Percentiles rank a stretch among this genome's conserved stretches.
phyloP scores from a whole-genome alignment of 805 yeast genomes.

The Yamadazyma sp. region DNA sequence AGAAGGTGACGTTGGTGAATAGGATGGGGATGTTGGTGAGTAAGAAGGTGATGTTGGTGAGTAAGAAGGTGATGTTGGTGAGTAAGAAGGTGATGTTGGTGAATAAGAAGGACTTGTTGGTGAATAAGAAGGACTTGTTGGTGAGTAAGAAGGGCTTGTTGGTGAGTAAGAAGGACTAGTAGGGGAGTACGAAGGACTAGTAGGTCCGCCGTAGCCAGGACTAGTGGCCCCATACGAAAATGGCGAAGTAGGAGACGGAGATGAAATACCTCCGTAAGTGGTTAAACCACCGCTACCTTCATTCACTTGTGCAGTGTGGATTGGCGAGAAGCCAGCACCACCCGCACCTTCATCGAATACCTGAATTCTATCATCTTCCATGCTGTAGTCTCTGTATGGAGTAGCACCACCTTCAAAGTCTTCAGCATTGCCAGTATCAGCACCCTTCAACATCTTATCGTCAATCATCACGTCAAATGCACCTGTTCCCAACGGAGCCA shows the following conservation, averaged over 20 bases:
- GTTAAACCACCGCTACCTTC: constrained; percentile 79
- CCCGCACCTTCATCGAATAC: constrained; percentile 67
- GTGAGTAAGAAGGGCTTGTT: constrained; percentile 63
- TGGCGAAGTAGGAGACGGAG: constrained; percentile 56
- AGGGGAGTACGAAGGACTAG: constrained; percentile 74
- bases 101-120: constrained; percentile 71
- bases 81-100: constrained; percentile 79
- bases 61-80: constrained; percentile 71
- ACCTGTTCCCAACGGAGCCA: constrained; percentile 99
- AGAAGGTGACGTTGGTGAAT: constrained; percentile 62
- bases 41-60: constrained; percentile 80
- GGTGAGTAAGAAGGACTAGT: constrained; percentile 79
- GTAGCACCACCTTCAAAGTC: constrained; percentile 74
- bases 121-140: constrained; percentile 57
- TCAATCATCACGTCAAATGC: constrained; percentile 94
- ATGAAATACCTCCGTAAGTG: constrained; percentile 73
- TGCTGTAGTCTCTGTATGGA: constrained; percentile 74
- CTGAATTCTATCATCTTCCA: constrained; percentile 59
- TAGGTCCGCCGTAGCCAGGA: constrained; percentile 59
- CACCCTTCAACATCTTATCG: constrained; percentile 73
- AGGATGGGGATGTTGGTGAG: constrained; percentile 73
- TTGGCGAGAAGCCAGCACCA: constrained; percentile 88
- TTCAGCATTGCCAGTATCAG: constrained; percentile 39
- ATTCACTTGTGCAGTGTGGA: constrained; percentile 81
- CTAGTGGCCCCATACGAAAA: constrained; percentile 50